These are phyloP conservation scores for Ophiostoma australiae DNA, from an alignment of 2,329 filamentous ascomycete genomes.

Conservation along the genomic window DNA sequence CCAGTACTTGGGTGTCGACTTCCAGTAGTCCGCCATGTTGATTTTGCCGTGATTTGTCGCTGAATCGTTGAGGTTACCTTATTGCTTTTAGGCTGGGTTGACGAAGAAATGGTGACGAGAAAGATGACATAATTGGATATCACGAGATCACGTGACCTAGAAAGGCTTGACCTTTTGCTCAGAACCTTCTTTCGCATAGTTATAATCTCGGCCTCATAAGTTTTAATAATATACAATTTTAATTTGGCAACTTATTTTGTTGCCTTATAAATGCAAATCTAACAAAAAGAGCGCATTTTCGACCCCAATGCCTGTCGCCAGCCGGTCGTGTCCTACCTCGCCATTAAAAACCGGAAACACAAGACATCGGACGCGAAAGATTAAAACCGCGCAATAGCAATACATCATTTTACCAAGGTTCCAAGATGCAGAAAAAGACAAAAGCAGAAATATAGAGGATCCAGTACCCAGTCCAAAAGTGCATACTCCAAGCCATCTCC, in stretches of 20 bases:
- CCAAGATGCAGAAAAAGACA: not conserved
- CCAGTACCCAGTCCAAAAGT: not conserved
- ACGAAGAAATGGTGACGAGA: not conserved
- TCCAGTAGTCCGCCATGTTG: slow-evolving; percentile 98
- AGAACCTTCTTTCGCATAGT: not conserved
- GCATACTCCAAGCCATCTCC: slow-evolving; percentile 3
- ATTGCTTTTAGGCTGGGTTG: not conserved
- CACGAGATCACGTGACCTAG: not conserved
- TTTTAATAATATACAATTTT: slow-evolving; percentile 5
- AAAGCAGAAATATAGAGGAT: slow-evolving; percentile 9
- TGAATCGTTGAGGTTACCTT: not conserved
- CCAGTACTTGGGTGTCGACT: slow-evolving; percentile 95
- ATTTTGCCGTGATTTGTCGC: not conserved
- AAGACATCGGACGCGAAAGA: not conserved
- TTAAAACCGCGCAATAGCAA: not conserved
- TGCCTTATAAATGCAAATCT: not conserved
- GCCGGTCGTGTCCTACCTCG: not conserved
- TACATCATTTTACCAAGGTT: not conserved
- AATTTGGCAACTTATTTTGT: not conserved
- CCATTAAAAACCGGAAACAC: not conserved
- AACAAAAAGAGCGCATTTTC: not conserved
- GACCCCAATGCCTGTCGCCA: not conserved
- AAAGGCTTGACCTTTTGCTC: too few species aligned
- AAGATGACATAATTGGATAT: not conserved
- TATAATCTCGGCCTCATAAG: not conserved